These are phyloP conservation scores for Diplotaxis tenuifolia DNA, from an alignment of 345 rosid genomes.

Conservation along the genomic window DNA sequence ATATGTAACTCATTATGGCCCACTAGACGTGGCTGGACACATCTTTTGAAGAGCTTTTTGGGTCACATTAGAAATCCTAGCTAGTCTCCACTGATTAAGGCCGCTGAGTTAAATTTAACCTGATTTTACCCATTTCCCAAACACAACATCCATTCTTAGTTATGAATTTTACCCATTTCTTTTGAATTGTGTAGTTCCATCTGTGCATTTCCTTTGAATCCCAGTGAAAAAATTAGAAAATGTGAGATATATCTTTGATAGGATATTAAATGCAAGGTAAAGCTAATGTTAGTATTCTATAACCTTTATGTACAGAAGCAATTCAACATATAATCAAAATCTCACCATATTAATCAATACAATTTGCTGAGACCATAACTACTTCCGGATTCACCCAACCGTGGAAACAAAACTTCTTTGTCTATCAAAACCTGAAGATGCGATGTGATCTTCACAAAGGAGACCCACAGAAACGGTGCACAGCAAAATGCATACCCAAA, in stretches of 20 bases:
- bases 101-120: too few relatives aligned
- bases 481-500: constrained; percentile 72
- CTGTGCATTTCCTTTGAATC: background rate
- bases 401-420: constrained; percentile 72
- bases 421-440: constrained; percentile 68
- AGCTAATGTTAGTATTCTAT: background rate
- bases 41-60: too few relatives aligned
- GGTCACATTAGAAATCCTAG: too few relatives aligned
- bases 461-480: constrained; percentile 68
- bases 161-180: too few relatives aligned
- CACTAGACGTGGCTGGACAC: too few relatives aligned
- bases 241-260: background rate
- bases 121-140: too few relatives aligned
- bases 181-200: background rate
- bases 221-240: background rate
- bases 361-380: constrained; percentile 47
- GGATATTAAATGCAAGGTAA: background rate
- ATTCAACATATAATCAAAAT: background rate
- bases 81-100: too few relatives aligned
- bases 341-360: constrained; percentile 30
- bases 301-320: constrained; percentile 20
- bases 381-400: constrained; percentile 48
- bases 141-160: too few relatives aligned
- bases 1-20: too few relatives aligned
- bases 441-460: constrained; percentile 53